Evolutionary conservation across 208 protist species (phyloP).

Genomic region (Crithidia expoeki): DNA sequence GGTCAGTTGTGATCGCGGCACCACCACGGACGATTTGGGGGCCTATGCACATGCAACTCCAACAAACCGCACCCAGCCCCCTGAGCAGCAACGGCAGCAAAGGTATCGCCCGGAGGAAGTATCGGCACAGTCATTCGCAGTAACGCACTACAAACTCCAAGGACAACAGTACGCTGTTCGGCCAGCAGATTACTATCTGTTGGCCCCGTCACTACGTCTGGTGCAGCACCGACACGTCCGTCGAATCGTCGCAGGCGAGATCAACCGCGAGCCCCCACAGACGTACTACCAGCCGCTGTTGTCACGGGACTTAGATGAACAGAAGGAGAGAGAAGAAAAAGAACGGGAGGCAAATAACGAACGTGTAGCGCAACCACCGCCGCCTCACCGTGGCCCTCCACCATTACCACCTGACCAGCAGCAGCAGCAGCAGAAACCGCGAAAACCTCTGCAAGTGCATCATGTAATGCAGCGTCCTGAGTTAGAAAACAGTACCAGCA

Average conservation of each 20-base stretch:
- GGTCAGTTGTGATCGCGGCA: constrained; percentile 7
- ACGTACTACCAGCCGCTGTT: not conserved
- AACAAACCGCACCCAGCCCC: not conserved
- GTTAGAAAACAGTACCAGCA: constrained; percentile 4
- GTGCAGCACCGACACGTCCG: constrained; percentile 28
- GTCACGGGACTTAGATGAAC: not conserved
- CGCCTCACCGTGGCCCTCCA: not conserved
- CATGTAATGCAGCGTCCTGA: not conserved
- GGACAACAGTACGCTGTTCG: constrained; percentile 2
- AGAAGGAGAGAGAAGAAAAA: not conserved
- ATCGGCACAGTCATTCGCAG: not conserved
- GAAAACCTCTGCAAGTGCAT: not conserved
- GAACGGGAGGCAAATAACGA: not conserved
- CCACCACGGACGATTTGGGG: constrained; percentile 7
- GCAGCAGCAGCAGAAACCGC: not conserved
- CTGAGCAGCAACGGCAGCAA: constrained; percentile 5
- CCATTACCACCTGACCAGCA: constrained; percentile 4
- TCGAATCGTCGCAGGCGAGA: constrained; percentile 5
- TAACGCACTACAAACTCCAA: not conserved
- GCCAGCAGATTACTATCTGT: constrained; percentile 4
- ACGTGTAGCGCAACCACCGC: not conserved
- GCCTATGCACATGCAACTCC: constrained; percentile 8
- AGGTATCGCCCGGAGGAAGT: not conserved
- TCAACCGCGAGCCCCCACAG: constrained; percentile 8
- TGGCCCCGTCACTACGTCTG: constrained; percentile 22